phyloP scores from a whole-genome alignment of 495 filamentous ascomycete genomes.

The Elasticomyces elasticus region DNA sequence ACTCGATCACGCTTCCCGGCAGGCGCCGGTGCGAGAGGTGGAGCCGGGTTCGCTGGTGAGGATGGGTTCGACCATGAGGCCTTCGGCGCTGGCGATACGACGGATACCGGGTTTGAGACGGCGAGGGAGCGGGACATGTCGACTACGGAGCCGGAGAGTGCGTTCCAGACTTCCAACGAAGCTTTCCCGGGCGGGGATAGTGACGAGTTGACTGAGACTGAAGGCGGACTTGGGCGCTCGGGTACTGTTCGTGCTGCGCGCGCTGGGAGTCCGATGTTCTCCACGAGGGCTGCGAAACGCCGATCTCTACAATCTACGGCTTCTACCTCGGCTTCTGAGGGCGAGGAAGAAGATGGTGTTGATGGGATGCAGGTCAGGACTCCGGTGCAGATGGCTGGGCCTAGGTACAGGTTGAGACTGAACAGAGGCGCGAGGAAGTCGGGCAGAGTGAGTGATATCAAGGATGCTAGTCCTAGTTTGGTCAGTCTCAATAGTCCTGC shows the following conservation, averaged over 20 bases:
- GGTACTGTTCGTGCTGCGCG: conserved; percentile 1
- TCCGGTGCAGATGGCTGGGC: conserved; percentile 50
- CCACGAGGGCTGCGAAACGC: conserved; percentile 45
- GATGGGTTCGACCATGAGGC: conserved; percentile 67
- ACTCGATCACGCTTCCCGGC: too few species aligned
- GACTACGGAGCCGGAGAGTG: conserved; percentile 77
- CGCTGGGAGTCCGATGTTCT: conserved; percentile 30
- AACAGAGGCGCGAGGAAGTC: conserved; percentile 36
- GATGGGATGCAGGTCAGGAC: conserved; percentile 54
- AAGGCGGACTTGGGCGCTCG: conserved; percentile 17
- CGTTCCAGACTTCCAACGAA: conserved; percentile 85
- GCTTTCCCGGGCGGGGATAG: conserved; percentile 69
- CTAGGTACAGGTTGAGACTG: conserved; percentile 50
- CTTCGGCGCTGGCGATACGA: conserved; percentile 79
- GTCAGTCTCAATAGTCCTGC: conserved; percentile 33
- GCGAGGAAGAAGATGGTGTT: conserved; percentile 69
- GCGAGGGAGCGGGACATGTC: conserved; percentile 32
- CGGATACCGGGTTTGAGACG: conserved; percentile 29
- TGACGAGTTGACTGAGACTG: conserved; percentile 39
- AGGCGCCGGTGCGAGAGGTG: too few species aligned
- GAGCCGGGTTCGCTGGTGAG: conserved; percentile 6
- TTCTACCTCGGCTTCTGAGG: conserved; percentile 74
- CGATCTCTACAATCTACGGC: conserved; percentile 77
- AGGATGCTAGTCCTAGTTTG: conserved; percentile 48
- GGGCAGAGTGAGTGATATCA: conserved; percentile 45